Conservation (phyloP, 2,329 filamentous ascomycete species). For the Aspergillus ochraceoroseus region DNA sequence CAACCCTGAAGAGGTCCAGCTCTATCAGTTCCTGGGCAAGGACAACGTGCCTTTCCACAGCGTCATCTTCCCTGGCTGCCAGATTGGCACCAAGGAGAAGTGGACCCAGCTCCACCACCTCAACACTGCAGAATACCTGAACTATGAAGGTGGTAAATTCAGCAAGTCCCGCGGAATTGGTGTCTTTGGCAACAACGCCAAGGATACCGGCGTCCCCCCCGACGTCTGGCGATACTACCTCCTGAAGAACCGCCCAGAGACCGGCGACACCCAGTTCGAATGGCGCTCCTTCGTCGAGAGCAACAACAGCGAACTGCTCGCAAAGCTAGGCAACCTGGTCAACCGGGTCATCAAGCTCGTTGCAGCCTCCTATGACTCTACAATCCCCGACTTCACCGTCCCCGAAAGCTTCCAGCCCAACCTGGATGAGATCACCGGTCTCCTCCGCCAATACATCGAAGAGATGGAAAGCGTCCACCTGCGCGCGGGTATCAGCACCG, state of each 20-base stretch:
- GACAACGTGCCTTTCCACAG: constrained; percentile 84
- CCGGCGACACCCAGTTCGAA: constrained; percentile 81
- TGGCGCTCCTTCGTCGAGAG: constrained; percentile 76
- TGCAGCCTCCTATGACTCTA: constrained; percentile 63
- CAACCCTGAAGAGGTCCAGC: constrained; percentile 76
- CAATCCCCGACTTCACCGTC: constrained; percentile 39
- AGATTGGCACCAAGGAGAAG: constrained; percentile 75
- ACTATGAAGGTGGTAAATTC: constrained; percentile 87
- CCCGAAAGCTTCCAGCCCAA: constrained; percentile 40
- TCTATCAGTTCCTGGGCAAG: constrained; percentile 96
- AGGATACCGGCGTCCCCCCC: constrained; percentile 74
- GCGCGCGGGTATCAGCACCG: constrained; percentile 51
- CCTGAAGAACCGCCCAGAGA: constrained; percentile 77
- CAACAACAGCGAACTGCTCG: constrained; percentile 85
- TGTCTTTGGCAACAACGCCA: constrained; percentile 85
- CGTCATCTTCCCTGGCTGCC: constrained; percentile 83
- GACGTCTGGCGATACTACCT: constrained; percentile 96
- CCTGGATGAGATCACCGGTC: constrained; percentile 47
- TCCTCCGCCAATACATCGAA: constrained; percentile 53
- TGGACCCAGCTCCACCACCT: constrained; percentile 90
- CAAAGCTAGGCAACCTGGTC: constrained; percentile 68
- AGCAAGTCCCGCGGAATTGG: constrained; percentile 85
- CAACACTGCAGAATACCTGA: constrained; percentile 83
- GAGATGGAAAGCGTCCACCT: constrained; percentile 59
- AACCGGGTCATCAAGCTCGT: constrained; percentile 69